Conservation (phyloP, 2,329 filamentous ascomycete species). For the Monilinia aucupariae region DNA sequence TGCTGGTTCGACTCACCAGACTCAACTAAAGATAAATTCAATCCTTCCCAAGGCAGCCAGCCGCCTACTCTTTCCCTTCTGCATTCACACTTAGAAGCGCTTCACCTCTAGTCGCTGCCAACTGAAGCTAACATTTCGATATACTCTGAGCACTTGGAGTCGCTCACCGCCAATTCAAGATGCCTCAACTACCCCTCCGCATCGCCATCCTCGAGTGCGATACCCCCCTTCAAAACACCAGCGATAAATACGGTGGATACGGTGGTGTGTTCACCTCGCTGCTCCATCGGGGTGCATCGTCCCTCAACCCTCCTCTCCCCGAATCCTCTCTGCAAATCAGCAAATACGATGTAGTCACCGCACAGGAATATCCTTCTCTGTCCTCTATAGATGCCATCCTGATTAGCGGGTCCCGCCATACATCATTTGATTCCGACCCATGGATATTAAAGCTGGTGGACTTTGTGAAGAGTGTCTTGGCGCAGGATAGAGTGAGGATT, state of each 20-base stretch:
- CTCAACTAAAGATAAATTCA: slow-evolving; percentile 3
- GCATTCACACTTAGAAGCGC: not conserved
- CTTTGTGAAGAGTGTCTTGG: slow-evolving; percentile 56
- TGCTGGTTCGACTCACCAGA: no score
- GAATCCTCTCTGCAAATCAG: slow-evolving; percentile 35
- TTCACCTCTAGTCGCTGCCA: no score
- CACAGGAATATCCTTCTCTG: slow-evolving; percentile 65
- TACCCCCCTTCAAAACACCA: slow-evolving; percentile 60
- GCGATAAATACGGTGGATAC: slow-evolving; percentile 65
- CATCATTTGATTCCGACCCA: slow-evolving; percentile 65
- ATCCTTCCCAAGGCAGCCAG: not conserved
- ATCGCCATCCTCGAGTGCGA: slow-evolving; percentile 87
- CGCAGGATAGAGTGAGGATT: slow-evolving; percentile 58
- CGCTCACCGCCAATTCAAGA: not conserved
- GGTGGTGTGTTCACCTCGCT: slow-evolving; percentile 62
- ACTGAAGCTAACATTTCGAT: no score
- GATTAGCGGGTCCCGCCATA: slow-evolving; percentile 70
- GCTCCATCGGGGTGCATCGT: slow-evolving; percentile 48
- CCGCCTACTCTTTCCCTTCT: not conserved
- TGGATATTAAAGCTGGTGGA: slow-evolving; percentile 74
- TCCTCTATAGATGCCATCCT: slow-evolving; percentile 76
- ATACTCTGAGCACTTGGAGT: no score
- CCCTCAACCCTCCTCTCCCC: slow-evolving; percentile 42
- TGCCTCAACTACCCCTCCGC: slow-evolving; percentile 31
- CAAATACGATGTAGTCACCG: slow-evolving; percentile 66